Evolutionary conservation across 176 grass and related monocot species (phyloP).

Genomic region (Cenchrus americanus): DNA sequence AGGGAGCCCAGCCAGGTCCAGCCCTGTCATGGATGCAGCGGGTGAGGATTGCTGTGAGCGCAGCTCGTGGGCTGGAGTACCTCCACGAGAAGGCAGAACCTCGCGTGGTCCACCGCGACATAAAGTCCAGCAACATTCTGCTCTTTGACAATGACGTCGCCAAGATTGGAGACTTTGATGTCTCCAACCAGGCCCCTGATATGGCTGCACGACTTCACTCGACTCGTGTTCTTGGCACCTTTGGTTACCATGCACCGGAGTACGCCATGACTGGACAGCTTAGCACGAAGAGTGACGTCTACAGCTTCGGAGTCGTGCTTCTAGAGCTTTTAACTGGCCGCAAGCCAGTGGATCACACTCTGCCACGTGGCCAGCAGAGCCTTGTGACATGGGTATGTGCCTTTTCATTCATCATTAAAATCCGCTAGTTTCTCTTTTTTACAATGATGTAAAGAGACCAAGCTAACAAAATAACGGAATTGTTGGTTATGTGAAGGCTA

Average conservation of each 20-base stretch:
- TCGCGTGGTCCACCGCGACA: constrained; percentile 77
- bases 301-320: constrained; percentile 73
- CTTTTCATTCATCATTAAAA: constrained; percentile 17
- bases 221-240: constrained; percentile 84
- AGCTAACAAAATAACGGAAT: background rate
- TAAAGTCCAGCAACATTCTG: constrained; percentile 90
- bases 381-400: constrained; percentile 80
- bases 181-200: constrained; percentile 80
- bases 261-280: constrained; percentile 80
- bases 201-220: constrained; percentile 89
- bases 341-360: constrained; percentile 61
- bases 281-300: constrained; percentile 72
- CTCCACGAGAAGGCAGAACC: constrained; percentile 82
- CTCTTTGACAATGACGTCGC: constrained; percentile 71
- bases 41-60: constrained; percentile 63
- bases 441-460: background rate
- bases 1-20: constrained; percentile 76
- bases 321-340: constrained; percentile 74
- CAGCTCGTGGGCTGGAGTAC: constrained; percentile 71
- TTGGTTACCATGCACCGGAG: constrained; percentile 93
- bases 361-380: constrained; percentile 80
- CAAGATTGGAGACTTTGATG: constrained; percentile 70
- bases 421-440: background rate
- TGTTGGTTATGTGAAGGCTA: constrained; percentile 53
- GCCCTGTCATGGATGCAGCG: constrained; percentile 69